Evolutionary conservation across 352 stramenopile species (phyloP), one percentile per base, ranked within the genome.

Genomic region (Pythium rishiriense): DNA sequence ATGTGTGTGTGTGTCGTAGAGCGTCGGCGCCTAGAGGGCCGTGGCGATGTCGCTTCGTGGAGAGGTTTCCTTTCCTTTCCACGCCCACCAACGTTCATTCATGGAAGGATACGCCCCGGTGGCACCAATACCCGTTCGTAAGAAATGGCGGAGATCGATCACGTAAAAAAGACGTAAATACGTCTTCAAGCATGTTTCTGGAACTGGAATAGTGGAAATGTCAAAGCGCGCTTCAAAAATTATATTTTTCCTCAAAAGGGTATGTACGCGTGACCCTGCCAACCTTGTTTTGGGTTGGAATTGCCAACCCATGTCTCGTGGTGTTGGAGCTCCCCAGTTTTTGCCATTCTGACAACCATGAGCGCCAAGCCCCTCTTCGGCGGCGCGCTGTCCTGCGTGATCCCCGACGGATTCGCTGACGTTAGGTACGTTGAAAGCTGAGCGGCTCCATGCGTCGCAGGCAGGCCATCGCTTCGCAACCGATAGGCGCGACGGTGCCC

Each of bases 341-440:
- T 24, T 24, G 11, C 21, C 1, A n/a, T 17, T 5, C 5, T 43
- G 37, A 43, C 37, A 12, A 62, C 9, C 42, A 75, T 66, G 59
- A 72, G 39, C 50, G 28, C 50, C 22, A 66, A 50, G 45, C 28
- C 42, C 43, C 55, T 87, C 42, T 96, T 92, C 47, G 87, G 87
- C 25, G 87, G 87, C 53, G 83, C 87, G 50, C 55, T 96, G 12
- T 87, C 74, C 21, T 92, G 82, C 67, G 73, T 74, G 48, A 85
- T 96, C 54, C 87, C 87, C 11, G 68, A 83, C 10, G 79, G 70
- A 41, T 96, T 94, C 43, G 73, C 71, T 10, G 87, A 96, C 62
- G 87, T 96, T 45, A 96, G 87, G 79, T 88, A 66, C 14, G 63
- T 48, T n/a, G n/a, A n/a, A n/a, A n/a, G n/a, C n/a, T n/a, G n/a